These are phyloP conservation scores for Coelastrella sp. DNA, from an alignment of 139 green algal species.

Conservation along the genomic window DNA sequence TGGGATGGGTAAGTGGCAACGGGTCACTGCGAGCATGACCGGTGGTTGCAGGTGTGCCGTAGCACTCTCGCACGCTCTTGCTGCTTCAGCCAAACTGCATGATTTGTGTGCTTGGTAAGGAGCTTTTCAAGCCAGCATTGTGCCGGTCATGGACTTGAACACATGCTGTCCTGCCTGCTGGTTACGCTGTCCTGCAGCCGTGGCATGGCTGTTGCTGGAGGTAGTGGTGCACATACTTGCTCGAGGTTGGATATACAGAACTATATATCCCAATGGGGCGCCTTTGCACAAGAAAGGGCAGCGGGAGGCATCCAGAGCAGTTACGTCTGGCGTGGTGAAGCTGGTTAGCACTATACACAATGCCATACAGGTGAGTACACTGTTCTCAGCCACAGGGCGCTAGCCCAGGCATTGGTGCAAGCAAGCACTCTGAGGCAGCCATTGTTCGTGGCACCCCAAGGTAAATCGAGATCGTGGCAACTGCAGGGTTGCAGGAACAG, in stretches of 20 bases:
- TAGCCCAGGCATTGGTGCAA: too few species aligned
- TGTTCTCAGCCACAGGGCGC: not conserved
- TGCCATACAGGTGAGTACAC: constrained; percentile 33
- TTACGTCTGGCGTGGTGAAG: constrained; percentile 19
- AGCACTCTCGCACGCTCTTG: too few species aligned
- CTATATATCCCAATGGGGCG: constrained; percentile 1
- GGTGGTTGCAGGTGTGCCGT: not conserved
- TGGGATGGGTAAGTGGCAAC: not conserved
- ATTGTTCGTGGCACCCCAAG: too few species aligned
- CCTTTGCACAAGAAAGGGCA: not conserved
- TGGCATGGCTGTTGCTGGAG: constrained; percentile 22
- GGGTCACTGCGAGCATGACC: not conserved
- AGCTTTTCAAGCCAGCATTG: too few species aligned
- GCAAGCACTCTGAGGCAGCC: too few species aligned
- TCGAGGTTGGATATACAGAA: not conserved
- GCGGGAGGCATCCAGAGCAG: not conserved
- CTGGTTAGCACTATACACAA: constrained; percentile 46
- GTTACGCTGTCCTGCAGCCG: constrained; percentile 2
- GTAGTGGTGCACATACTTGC: not conserved
- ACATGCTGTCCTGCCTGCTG: not conserved
- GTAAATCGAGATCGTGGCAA: too few species aligned
- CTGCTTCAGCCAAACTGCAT: not conserved
- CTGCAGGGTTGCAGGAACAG: too few species aligned
- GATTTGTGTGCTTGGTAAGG: too few species aligned
- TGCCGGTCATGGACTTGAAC: too few species aligned